Base-by-base conservation (phyloP, 495 filamentous ascomycete genomes). In the Aspergillus affinis region DNA sequence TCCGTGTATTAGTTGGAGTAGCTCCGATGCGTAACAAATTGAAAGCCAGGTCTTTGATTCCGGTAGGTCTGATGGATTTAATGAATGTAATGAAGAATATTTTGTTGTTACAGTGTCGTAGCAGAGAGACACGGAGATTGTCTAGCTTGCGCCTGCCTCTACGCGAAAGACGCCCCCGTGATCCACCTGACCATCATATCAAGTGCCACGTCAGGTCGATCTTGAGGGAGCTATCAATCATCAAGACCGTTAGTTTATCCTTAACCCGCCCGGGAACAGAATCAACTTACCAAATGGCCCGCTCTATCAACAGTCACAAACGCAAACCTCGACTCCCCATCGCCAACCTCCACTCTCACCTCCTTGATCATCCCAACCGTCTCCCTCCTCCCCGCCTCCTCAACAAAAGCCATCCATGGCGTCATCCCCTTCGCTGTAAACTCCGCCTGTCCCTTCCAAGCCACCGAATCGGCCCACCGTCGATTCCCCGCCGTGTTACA, bases 401-500 rank as follows among this genome's bases (percentile, higher is more conserved):
- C 50, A 20, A 71, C 57, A n/a, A 62, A 54, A 19, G 70, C 67
- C 6, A 32, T 67, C 78, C 78, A 81, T 5, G 69, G 67, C 30
- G 62, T 51, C 52, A 78, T 59, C 1, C 47, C n/a, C 63, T 73
- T 70, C 2, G 76, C 69, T 0, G 67, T 56, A 64, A 81, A 81
- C 48, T 72, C 73, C 23, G 68, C 59, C 59, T 81, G 76, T 15
- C 78, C 78, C 30, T 76, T 78, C 78, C 78, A 81, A 9, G 55
- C 21, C 51, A 81, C 62, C 44, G 65, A 70, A 48, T 69, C 65
- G 6, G 75, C 68, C 78, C 78, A 79, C 0, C 72, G 65, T 0
- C 73, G 57, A 52, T 71, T 75, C 27, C 78, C 78, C 3, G 76
- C 77, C 2, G 78, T 79, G 53, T 81, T 81, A 50, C 78, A 81